These are phyloP conservation scores for Melaleuca alternifolia DNA, from an alignment of 345 rosid species.

Conservation along the genomic window DNA sequence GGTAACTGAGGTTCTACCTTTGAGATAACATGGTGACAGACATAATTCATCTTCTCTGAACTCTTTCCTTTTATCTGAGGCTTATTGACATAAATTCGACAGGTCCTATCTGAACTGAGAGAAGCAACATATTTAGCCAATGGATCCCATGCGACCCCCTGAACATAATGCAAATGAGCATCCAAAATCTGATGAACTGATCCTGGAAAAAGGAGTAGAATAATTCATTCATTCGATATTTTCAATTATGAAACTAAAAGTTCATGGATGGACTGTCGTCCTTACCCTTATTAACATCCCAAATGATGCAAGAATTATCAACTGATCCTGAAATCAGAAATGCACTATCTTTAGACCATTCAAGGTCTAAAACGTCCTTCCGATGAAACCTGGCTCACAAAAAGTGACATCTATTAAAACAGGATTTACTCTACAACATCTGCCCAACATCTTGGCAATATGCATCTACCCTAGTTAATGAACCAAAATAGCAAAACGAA, in stretches of 20 bases:
- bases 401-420: background rate
- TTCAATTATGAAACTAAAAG: background rate
- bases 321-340: constrained; percentile 92
- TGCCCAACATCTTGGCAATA: background rate
- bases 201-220: constrained; percentile 39
- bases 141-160: constrained; percentile 99
- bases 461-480: background rate
- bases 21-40: constrained; percentile 69
- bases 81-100: constrained; percentile 69
- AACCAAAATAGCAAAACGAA: background rate
- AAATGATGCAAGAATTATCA: constrained; percentile 92
- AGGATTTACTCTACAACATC: background rate
- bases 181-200: constrained; percentile 85
- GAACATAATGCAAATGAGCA: constrained; percentile 90
- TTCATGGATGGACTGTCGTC: background rate
- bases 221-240: background rate
- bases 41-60: constrained; percentile 49
- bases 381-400: constrained; percentile 63
- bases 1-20: constrained; percentile 60
- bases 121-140: constrained; percentile 73
- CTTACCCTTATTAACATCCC: constrained; percentile 91
- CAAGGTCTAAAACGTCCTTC: constrained; percentile 83
- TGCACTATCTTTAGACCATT: constrained; percentile 78
- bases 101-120: constrained; percentile 92
- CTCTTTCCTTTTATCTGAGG: constrained; percentile 60